Evolutionary conservation across 345 rosid genomes (phyloP), one percentile per base, ranked within the genome.

Genomic region (Salix caprea): DNA sequence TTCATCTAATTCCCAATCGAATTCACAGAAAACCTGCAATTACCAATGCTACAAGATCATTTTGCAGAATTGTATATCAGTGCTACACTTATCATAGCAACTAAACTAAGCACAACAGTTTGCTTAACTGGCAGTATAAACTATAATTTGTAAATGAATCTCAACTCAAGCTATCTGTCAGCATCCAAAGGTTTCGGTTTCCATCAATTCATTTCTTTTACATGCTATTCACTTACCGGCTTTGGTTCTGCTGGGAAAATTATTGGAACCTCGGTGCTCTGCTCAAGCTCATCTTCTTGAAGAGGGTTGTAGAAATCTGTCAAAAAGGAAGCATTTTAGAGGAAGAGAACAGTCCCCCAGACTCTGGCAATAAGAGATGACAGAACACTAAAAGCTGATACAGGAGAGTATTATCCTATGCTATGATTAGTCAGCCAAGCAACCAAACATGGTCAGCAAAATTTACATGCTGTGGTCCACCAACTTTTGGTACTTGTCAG

Each of bases 1-100:
- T 69, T 92, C 94, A 65, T 96, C 99, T 32, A 91, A 24, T 72
- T 88, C 94, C 99, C 99, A 96, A 85, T 96, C 99, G 80, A 90
- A 96, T 75, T 92, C 97, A 74, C 98, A 90, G 16, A 96, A 84
- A 79, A 94, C 88, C 99, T 96, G 92, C 88, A 91, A 69, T 77
- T 34, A 66, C 34, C 67, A 72, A 83, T 54, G 42, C 44, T 40
- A 61, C n/a, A 74, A 42, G 52, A 60, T 85, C 75, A 86, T 65
- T 30, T 26, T 62, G 65, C 13, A 61, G 56, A 39, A 40, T 23
- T 39, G 15, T 24, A 5, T 56, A 67, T n/a, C 14, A 52, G 5
- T 74, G 24, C 67, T 69, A 68, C 52, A 48, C 18, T 21, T 26
- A 48, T 52, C 75, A 66, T 69, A 34, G 23, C 48, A 44, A 44